phyloP scores from a whole-genome alignment of 2,329 filamentous ascomycete genomes.

The Tolypocladium capitatum region DNA sequence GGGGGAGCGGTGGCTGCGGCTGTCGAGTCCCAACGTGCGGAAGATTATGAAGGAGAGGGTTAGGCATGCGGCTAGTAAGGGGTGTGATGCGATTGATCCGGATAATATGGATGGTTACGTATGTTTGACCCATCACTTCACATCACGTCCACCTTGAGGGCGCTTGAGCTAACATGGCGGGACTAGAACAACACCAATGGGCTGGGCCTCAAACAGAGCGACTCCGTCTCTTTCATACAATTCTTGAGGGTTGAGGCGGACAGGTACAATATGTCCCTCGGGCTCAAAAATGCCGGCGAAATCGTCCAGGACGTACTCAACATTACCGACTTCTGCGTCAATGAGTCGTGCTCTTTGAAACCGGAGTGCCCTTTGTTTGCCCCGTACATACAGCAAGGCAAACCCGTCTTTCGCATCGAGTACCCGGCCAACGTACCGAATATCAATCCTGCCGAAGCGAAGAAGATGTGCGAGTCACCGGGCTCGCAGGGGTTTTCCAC shows the following conservation, averaged over 20 bases:
- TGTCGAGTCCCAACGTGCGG: slow-evolving; percentile 42
- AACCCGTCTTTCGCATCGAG: slow-evolving; percentile 63
- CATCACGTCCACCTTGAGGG: too few species aligned
- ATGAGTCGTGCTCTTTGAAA: slow-evolving; percentile 54
- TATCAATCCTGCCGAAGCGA: slow-evolving; percentile 18
- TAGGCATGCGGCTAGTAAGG: slow-evolving; percentile 44
- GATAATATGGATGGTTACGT: slow-evolving; percentile 58
- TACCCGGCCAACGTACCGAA: slow-evolving; percentile 41
- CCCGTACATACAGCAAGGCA: slow-evolving; percentile 41
- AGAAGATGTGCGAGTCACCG: slow-evolving; percentile 30
- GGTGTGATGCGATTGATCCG: slow-evolving; percentile 56
- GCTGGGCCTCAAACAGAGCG: slow-evolving; percentile 39
- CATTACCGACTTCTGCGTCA: slow-evolving; percentile 51
- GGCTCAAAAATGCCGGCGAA: slow-evolving; percentile 54
- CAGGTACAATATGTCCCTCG: slow-evolving; percentile 42
- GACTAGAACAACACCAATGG: slow-evolving; percentile 45
- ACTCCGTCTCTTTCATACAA: slow-evolving; percentile 44
- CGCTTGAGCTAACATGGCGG: neutral
- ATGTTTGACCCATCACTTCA: slow-evolving; percentile 2
- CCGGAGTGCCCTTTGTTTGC: slow-evolving; percentile 44
- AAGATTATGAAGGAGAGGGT: slow-evolving; percentile 52
- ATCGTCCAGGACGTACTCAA: slow-evolving; percentile 38
- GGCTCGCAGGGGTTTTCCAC: slow-evolving; percentile 44
- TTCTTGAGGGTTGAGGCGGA: slow-evolving; percentile 45
- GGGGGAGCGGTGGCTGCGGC: slow-evolving; percentile 53